These are phyloP conservation scores for Jaenimonas drosophilae DNA, from an alignment of 208 protist species.

Conservation along the genomic window DNA sequence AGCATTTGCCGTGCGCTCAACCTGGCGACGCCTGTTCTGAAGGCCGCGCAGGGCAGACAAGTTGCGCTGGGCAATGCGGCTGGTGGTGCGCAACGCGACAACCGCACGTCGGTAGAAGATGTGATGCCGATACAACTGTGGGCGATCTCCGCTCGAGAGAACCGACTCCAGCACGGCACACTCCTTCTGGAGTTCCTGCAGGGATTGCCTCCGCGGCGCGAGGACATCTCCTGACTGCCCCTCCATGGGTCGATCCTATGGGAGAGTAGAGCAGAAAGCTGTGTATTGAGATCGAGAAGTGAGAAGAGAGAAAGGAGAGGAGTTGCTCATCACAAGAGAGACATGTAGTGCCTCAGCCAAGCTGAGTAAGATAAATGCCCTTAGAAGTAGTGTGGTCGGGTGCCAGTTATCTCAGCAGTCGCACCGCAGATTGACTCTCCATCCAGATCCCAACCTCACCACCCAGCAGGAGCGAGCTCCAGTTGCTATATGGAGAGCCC, in stretches of 20 bases:
- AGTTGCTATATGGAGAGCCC: background rate
- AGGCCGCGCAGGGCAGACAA: no score
- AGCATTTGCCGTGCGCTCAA: no score
- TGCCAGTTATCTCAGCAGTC: no score
- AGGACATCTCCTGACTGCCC: background rate
- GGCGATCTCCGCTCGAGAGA: background rate
- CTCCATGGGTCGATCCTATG: background rate
- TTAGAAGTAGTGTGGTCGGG: no score
- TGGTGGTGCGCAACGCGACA: no score
- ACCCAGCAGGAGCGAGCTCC: background rate
- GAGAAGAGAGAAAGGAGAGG: no score
- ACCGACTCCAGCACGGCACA: conserved; percentile 1
- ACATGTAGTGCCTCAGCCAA: no score
- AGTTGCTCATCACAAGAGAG: no score
- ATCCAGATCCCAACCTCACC: conserved; percentile 13
- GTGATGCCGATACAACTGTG: background rate
- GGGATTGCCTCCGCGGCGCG: no score
- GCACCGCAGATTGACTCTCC: conserved; percentile 9
- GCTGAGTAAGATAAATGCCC: no score
- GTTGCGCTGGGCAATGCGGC: no score
- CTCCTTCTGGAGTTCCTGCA: conserved; percentile 1
- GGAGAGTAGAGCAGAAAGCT: background rate
- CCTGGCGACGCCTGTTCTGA: background rate
- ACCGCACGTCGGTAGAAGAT: background rate
- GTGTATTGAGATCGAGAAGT: no score